These are phyloP conservation scores for Vaccinium darrowii DNA, from an alignment of 148 eudicot genomes.

Conservation along the genomic window DNA sequence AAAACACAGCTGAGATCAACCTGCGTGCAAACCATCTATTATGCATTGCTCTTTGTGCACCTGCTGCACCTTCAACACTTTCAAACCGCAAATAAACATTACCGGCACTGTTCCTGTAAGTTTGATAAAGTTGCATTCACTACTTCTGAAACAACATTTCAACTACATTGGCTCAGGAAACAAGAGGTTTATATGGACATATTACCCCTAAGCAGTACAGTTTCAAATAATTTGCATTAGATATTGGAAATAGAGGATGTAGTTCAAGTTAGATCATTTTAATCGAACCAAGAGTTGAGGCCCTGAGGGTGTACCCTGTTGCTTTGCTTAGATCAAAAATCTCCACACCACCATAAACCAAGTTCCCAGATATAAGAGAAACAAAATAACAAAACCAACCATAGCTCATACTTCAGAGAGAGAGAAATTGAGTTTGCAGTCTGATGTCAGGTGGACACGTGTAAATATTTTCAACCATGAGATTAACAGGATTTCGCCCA, in stretches of 20 bases:
- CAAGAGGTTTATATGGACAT: background rate
- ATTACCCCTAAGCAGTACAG: background rate
- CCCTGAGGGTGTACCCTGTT: background rate
- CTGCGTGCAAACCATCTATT: slow-evolving; percentile 94
- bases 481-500: background rate
- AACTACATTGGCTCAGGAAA: background rate
- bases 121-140: background rate
- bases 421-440: background rate
- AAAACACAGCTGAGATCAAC: slow-evolving; percentile 73
- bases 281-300: background rate
- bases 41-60: slow-evolving; percentile 86
- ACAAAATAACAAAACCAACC: background rate
- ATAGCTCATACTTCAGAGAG: background rate
- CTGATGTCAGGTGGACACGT: background rate
- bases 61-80: slow-evolving; percentile 65
- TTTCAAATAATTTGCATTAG: background rate
- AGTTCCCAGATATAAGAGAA: background rate
- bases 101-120: slow-evolving; percentile 79
- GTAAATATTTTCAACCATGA: background rate
- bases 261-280: background rate
- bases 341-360: background rate
- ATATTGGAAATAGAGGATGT: background rate
- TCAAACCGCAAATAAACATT: slow-evolving; percentile 85
- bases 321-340: background rate
- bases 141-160: background rate